A percentile compares a stretch with the other conserved stretches of the same genome.
Conservation (phyloP, 1,284 basidiomycete species). For the Blastosporella zonata region DNA sequence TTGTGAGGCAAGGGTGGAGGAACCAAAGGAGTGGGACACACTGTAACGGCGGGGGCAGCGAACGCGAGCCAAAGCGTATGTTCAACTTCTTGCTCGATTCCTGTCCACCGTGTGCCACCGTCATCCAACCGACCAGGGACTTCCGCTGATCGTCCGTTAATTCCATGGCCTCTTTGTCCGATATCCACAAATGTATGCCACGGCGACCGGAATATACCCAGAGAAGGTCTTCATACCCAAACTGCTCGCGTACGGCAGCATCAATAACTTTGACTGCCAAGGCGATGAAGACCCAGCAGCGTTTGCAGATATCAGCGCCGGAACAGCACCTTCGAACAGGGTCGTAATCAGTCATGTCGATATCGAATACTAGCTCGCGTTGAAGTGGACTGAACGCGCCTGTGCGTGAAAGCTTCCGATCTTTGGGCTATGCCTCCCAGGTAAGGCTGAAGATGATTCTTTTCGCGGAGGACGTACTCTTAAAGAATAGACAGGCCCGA, state of each 20-base stretch:
- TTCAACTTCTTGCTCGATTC: conserved; percentile 87
- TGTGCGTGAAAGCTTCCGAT: conserved; percentile 83
- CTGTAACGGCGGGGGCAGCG: conserved; percentile 72
- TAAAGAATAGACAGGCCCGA: conserved; percentile 91
- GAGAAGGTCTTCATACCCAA: conserved; percentile 79
- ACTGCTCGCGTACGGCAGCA: conserved; percentile 76
- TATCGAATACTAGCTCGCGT: conserved; percentile 98
- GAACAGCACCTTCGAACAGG: conserved; percentile 93
- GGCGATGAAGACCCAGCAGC: conserved; percentile 95
- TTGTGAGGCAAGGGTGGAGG: conserved; percentile 4
- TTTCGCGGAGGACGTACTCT: conserved; percentile 51
- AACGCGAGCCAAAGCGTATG: conserved; percentile 49
- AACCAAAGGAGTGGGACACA: conserved; percentile 35
- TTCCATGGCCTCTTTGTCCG: conserved; percentile 83
- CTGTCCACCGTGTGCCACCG: conserved; percentile 82
- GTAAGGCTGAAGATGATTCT: neutral
- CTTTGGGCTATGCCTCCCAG: conserved; percentile 63
- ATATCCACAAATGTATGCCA: conserved; percentile 98
- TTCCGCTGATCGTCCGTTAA: conserved; percentile 91
- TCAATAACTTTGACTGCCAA: conserved; percentile 92
- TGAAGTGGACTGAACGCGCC: conserved; percentile 75
- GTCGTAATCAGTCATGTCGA: conserved; percentile 99
- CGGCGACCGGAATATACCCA: conserved; percentile 99
- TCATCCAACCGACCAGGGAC: conserved; percentile 84
- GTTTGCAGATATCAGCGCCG: conserved; percentile 86